Evolutionary conservation across 1,284 basidiomycete genomes (phyloP).

Genomic region (Rhodotorula sp.): DNA sequence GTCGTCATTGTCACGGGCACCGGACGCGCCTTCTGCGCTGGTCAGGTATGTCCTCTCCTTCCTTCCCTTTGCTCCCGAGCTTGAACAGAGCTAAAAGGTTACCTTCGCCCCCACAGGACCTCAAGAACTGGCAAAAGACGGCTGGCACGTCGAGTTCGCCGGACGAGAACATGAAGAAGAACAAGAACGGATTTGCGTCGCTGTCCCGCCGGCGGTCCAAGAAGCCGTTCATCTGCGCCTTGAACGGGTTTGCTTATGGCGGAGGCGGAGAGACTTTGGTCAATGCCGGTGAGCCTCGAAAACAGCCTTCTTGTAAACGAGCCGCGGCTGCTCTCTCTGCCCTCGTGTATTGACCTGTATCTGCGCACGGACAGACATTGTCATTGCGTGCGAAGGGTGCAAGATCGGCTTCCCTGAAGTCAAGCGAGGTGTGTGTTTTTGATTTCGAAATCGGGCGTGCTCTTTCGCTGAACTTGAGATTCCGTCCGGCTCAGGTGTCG

Average conservation of each 20-base stretch:
- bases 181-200: conserved; percentile 69
- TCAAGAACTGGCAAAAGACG: conserved; percentile 36
- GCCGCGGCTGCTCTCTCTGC: not conserved
- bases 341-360: not conserved
- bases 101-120: conserved; percentile 11
- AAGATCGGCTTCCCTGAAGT: conserved; percentile 78
- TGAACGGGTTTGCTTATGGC: conserved; percentile 74
- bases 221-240: conserved; percentile 80
- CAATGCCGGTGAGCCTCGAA: conserved; percentile 57
- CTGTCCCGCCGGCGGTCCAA: conserved; percentile 63
- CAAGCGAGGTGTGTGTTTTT: conserved; percentile 56
- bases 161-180: conserved; percentile 19
- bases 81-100: not conserved
- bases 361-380: conserved; percentile 57
- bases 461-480: too few relatives aligned
- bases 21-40: conserved; percentile 75
- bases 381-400: conserved; percentile 68
- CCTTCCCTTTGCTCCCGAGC: not conserved
- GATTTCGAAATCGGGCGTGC: not conserved
- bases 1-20: conserved; percentile 72
- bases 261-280: conserved; percentile 75
- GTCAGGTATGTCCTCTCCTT: conserved; percentile 58
- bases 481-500: conserved; percentile 12
- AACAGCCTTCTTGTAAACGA: not conserved
- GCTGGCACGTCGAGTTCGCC: conserved; percentile 15